phyloP scores from a whole-genome alignment of 164 flowering plant species.

The Chimonanthus salicifolius region DNA sequence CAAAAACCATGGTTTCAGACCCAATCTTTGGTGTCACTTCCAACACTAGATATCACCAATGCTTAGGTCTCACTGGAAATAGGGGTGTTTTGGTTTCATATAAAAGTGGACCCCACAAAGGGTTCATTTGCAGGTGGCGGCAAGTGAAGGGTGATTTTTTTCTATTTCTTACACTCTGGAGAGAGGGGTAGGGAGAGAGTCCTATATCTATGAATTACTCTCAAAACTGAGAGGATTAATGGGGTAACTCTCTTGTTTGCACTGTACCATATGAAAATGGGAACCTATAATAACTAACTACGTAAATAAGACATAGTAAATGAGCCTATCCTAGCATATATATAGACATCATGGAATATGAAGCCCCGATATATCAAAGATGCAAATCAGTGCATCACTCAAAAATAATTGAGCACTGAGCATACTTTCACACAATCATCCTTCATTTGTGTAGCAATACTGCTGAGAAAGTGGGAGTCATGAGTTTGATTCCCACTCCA shows the following conservation, averaged over 20 bases:
- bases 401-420: too few relatives aligned
- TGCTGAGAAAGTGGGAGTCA: background rate
- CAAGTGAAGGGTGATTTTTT: background rate
- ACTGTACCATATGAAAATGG: background rate
- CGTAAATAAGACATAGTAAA: background rate
- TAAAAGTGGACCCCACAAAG: background rate
- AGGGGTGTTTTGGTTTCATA: too few relatives aligned
- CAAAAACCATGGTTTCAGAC: too few relatives aligned
- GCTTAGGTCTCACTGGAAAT: too few relatives aligned
- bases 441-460: too few relatives aligned
- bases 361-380: background rate
- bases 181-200: background rate
- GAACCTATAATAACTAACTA: background rate
- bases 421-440: too few relatives aligned
- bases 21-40: too few relatives aligned
- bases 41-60: too few relatives aligned
- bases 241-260: background rate
- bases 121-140: too few relatives aligned
- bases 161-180: background rate
- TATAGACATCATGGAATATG: background rate
- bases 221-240: background rate
- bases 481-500: background rate
- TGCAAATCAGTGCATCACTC: background rate
- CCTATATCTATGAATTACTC: background rate
- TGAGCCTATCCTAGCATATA: background rate